Base-by-base conservation (phyloP, 83 land plant species). In the Picea engelmannii region DNA sequence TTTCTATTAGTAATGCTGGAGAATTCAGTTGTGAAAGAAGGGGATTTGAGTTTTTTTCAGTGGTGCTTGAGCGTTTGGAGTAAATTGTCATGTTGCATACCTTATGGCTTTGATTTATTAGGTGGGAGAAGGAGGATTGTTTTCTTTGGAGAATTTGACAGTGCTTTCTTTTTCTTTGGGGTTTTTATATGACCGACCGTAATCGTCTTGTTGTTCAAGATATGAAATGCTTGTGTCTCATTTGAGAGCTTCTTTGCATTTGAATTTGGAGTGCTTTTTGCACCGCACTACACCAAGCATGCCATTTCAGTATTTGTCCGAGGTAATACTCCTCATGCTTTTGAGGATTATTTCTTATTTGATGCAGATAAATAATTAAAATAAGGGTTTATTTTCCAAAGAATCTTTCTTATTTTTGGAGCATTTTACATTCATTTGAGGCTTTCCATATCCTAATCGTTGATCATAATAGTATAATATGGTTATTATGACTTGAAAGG, bases 261-360 rank as follows among this genome's bases (percentile, higher is more conserved):
- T 90, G 4, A 90, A 90, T 79, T 83, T 90, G 66, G 82, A 83
- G 4, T 42, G 83, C 66, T 87, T 90, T 77, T 81, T 90, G 64
- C 42, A 85, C 20, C 83, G 86, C 84, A 88, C 82, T 17, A 87
- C 92, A 17, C 92, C 92, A 0, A 62, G 70, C 18, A 55, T 90
- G 31, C 86, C 87, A 62, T 76, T 81, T 12, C 88, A 83, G 68
- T 79, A 81, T 52, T 75, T 90, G 16, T 87, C 90, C 77, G 83
- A 90, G 92, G 92, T 88, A 24, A 35, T 67, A 16, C 47, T 10
- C 44, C 61, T 47, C n/a, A 21, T 11, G 49, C 24, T 42, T 83
- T 62, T 55, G 11, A n/a, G 52, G 25, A 78, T 68, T 44, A 77
- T 58, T 76, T 6, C 67, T 77, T 62, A 58, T 58, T 16, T 13